These are phyloP conservation scores for Fusarium pseudocircinatum DNA, from an alignment of 2,329 filamentous ascomycete species.

Conservation along the genomic window DNA sequence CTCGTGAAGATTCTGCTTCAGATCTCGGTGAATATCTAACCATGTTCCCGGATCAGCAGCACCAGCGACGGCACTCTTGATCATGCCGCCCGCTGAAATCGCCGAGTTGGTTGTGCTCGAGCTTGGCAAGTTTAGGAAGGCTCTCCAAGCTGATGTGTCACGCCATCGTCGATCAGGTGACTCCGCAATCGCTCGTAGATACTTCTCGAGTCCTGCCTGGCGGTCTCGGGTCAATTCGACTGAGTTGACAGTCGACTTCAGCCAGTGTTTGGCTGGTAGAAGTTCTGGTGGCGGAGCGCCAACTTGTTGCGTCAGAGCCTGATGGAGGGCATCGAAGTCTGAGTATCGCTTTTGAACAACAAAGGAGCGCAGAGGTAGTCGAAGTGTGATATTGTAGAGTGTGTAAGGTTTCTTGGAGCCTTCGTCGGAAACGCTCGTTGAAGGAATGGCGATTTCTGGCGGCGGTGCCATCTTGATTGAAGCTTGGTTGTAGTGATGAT, in stretches of 20 bases:
- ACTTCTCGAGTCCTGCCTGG: slow-evolving; percentile 73
- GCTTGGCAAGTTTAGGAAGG: slow-evolving; percentile 76
- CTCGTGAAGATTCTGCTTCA: slow-evolving; percentile 71
- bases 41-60: slow-evolving; percentile 73
- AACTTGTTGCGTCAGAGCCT: slow-evolving; percentile 66
- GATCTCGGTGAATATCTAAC: slow-evolving; percentile 78
- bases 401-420: slow-evolving; percentile 72
- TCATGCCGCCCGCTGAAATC: slow-evolving; percentile 57
- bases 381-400: slow-evolving; percentile 80
- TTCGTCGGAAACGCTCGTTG: slow-evolving; percentile 67
- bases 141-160: slow-evolving; percentile 75
- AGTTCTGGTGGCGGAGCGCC: slow-evolving; percentile 72
- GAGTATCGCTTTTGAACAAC: slow-evolving; percentile 85
- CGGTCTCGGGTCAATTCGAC: slow-evolving; percentile 76
- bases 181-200: slow-evolving; percentile 77
- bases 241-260: slow-evolving; percentile 76
- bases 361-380: slow-evolving; percentile 79
- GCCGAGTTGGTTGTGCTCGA: slow-evolving; percentile 60
- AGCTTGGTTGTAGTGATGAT: slow-evolving; percentile 3
- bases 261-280: slow-evolving; percentile 80
- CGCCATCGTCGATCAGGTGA: slow-evolving; percentile 81
- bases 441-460: slow-evolving; percentile 73
- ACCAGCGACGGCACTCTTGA: slow-evolving; percentile 51
- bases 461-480: slow-evolving; percentile 67
- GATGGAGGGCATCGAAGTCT: slow-evolving; percentile 77